Percentiles rank a stretch among this genome's conserved stretches.
phyloP scores from a whole-genome alignment of 2,329 filamentous ascomycete genomes.

The Trichothecium roseum region DNA sequence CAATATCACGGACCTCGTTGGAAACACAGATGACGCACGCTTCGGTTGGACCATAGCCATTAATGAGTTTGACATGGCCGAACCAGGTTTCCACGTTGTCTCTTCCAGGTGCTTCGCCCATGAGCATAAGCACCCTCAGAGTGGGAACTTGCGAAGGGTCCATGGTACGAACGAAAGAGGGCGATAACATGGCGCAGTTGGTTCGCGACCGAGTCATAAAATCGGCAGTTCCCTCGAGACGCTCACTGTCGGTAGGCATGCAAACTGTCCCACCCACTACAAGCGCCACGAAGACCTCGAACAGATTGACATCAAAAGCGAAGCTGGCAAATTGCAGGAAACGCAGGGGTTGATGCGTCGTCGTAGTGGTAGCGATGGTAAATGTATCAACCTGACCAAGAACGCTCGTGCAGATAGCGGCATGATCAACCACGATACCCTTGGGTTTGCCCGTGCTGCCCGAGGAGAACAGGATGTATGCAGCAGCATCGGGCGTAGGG shows the following conservation, averaged over 20 bases:
- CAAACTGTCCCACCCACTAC: not conserved
- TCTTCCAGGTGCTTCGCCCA: not conserved
- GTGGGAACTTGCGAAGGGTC: not conserved
- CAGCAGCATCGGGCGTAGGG: not conserved
- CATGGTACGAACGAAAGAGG: not conserved
- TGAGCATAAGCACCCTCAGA: not conserved
- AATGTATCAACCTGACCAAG: too few species aligned
- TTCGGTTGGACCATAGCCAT: not conserved
- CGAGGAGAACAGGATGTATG: conserved; percentile 11
- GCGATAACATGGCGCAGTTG: not conserved
- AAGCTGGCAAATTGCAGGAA: not conserved
- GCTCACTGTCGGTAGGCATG: not conserved
- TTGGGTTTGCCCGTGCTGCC: conserved; percentile 12
- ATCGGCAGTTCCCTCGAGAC: not conserved
- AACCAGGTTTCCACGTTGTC: not conserved
- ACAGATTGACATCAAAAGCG: not conserved
- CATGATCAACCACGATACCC: conserved; percentile 10
- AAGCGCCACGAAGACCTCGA: not conserved
- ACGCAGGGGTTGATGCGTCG: not conserved
- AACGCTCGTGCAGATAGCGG: conserved; percentile 2
- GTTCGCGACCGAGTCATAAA: not conserved
- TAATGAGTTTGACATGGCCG: not conserved
- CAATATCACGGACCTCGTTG: not conserved
- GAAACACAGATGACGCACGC: conserved; percentile 2
- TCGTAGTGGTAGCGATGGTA: not conserved